A percentile compares a stretch with the other conserved stretches of the same genome.
Conservation (phyloP, 2,329 filamentous ascomycete genomes). For the Calonectria honghensis region DNA sequence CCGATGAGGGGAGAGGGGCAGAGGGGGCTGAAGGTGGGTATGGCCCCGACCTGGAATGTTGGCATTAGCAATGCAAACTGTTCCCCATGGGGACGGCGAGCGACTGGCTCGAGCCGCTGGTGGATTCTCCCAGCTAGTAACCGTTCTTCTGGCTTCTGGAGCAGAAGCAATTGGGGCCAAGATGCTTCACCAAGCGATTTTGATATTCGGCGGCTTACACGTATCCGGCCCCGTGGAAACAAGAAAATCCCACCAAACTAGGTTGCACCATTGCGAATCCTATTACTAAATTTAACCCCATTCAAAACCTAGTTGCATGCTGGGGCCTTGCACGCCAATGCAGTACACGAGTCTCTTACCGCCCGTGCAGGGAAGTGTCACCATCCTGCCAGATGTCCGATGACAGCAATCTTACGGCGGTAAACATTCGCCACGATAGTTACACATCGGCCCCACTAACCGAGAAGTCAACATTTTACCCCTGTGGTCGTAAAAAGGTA, state of each 20-base stretch:
- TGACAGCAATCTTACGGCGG: slow-evolving; percentile 3
- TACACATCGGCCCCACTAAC: background rate
- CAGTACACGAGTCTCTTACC: background rate
- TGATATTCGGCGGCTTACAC: too few relatives aligned
- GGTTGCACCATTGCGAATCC: slow-evolving; percentile 1
- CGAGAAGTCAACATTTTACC: background rate
- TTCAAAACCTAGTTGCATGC: slow-evolving; percentile 13
- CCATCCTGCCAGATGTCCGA: background rate
- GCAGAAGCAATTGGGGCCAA: background rate
- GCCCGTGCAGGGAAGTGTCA: slow-evolving; percentile 10
- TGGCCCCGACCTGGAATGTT: background rate
- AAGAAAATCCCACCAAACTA: background rate
- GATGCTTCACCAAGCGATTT: background rate
- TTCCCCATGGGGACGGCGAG: slow-evolving; percentile 11
- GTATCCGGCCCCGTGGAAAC: background rate
- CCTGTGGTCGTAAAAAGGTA: background rate
- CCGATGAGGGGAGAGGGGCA: background rate
- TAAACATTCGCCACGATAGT: background rate
- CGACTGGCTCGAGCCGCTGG: background rate
- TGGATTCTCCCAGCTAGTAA: background rate
- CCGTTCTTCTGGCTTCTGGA: background rate
- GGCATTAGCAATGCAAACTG: slow-evolving; percentile 12
- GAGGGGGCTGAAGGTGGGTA: background rate
- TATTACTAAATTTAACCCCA: slow-evolving; percentile 19
- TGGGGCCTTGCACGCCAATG: background rate